Conservation (phyloP, 1,284 basidiomycete genomes). For the Microstroma glucosiphilum region DNA sequence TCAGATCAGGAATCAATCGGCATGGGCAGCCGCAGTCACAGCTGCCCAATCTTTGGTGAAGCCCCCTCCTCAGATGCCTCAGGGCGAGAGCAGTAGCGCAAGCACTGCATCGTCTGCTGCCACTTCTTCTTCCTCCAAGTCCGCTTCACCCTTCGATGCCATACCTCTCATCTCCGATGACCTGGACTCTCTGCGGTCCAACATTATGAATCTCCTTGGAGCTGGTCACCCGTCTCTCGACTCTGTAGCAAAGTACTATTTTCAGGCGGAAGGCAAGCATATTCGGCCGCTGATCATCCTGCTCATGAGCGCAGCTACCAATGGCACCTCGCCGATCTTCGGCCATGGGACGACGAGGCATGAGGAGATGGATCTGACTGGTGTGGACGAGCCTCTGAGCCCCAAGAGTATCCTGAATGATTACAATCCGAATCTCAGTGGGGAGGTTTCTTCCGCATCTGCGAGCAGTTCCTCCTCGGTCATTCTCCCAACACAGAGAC, state of each 20-base stretch:
- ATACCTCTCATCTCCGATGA: conserved; percentile 51
- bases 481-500: conserved; percentile 74
- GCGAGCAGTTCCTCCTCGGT: conserved; percentile 4
- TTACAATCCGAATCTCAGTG: conserved; percentile 67
- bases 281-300: conserved; percentile 84
- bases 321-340: conserved; percentile 63
- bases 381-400: conserved; percentile 65
- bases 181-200: conserved; percentile 67
- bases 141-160: neutral
- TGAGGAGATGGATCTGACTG: conserved; percentile 17
- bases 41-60: neutral
- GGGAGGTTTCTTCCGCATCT: conserved; percentile 24
- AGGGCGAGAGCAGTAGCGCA: too few species aligned
- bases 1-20: neutral
- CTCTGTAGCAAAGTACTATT: conserved; percentile 87
- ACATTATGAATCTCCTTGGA: conserved; percentile 73
- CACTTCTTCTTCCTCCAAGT: neutral
- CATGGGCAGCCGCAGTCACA: neutral
- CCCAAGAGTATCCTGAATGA: conserved; percentile 73
- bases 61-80: neutral
- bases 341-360: conserved; percentile 19
- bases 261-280: conserved; percentile 67
- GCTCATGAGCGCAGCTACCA: conserved; percentile 83
- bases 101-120: neutral
- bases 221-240: conserved; percentile 80